Base-by-base conservation (phyloP, 345 rosid species). In the Balakata baccata region DNA sequence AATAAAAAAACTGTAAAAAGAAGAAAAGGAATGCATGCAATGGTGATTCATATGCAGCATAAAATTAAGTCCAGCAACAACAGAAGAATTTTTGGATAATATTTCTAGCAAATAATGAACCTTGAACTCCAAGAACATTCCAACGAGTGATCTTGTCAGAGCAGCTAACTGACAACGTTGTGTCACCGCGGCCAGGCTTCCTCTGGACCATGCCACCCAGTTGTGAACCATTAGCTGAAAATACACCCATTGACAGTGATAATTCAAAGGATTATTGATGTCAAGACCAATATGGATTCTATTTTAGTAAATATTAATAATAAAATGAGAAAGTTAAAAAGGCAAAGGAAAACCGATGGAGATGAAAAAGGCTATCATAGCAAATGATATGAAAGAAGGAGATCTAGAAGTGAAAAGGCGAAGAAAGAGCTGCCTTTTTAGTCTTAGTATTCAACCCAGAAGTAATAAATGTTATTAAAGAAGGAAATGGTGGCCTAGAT, bases 181-280 rank as follows among this genome's bases (percentile, higher is more conserved):
- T 80, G 80, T 90, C 91, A 75, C 98, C 98, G 41, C 98, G 98
- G 63, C 98, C 98, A 75, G 98, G 97, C 84, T 94, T 94, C 80
- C 96, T 85, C 73, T 90, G 97, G 70, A 92, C 97, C 78, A 70
- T 78, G 77, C 88, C 89, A 65, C 78, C 68, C 16, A 69, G 71
- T 74, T 72, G 78, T 50, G 77, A 69, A 72, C 60, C 67, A 72
- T 79, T 59, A 63, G 75, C 90, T 82, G 89, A 70, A 79, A 78
- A 59, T 51, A 72, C n/a, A 80, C 57, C 79, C 46, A 54, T 60
- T 54, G 14, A 54, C 47, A 52, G 74, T 65, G 54, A 59, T 69
- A 74, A 58, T 41, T 22, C n/a, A 68, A 69, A 69, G 53, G 58
- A 53, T 45, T 66, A 22, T 38, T 47, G 1, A 65, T 71, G 70